Base-by-base conservation (phyloP, 1,284 basidiomycete species). In the Taiwanofungus camphoratus region DNA sequence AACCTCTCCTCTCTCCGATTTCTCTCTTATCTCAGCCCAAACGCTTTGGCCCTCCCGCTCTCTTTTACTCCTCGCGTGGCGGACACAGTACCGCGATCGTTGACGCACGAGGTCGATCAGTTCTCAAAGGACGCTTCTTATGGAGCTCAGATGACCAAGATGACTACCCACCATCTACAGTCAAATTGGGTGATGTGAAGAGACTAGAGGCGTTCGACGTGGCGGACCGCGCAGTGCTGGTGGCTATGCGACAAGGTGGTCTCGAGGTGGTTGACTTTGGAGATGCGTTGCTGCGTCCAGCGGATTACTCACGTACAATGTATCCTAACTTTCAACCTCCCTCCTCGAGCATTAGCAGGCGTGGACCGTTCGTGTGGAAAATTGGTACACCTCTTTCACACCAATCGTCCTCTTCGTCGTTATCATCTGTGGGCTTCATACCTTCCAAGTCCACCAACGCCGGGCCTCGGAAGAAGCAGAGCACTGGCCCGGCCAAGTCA, bases 61-160 rank as follows among this genome's bases (percentile, higher is more conserved):
- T 92, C 15, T 92, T 92, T 66, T 92, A 79, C 60, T 90, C 88
- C 16, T 86, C 87, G 15, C 79, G 87, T 21, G 89, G 90, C 16
- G 84, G 85, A 1, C 84, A 88, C 53, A 87, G 86, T 51, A 92
- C 87, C 0, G 74, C 83, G 3, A 88, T 92, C 39, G 89, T 92
- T 16, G 89, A 91, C 55, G 76, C 82, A 19, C 77, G 87, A 18
- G 89, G 89, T 23, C 71, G 85, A 42, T 86, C 87, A 4, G 87
- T 91, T 9, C 71, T 91, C 13, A 86, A 87, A 52, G 82, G 82
- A 23, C 77, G 79, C 39, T 81, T 91, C 48, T 26, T 85, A 39
- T 91, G 87, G 87, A 88, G 78, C 44, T 57, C 68, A 1, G 83
- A 88, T 41, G 79, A 79, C 5, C 59, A 63, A n/a, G 67, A 71